Evolutionary conservation across 2,329 filamentous ascomycete genomes (phyloP).

Genomic region (Helotiales sp.): DNA sequence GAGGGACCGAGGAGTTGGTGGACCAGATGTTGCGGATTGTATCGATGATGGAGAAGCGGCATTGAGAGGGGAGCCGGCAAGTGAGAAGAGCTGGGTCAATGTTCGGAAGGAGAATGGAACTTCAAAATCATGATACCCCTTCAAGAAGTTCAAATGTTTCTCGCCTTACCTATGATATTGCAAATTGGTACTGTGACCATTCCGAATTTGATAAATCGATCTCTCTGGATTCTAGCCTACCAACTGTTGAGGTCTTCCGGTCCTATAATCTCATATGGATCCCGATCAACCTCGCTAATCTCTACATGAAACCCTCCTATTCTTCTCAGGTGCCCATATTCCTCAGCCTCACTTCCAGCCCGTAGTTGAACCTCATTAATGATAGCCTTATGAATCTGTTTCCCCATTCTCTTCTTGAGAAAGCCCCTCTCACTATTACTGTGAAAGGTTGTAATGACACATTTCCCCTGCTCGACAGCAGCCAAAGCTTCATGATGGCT

Average conservation of each 20-base stretch:
- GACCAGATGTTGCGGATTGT: conserved; percentile 33
- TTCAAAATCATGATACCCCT: conserved; percentile 17
- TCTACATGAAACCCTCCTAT: conserved; percentile 49
- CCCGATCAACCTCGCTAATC: conserved; percentile 77
- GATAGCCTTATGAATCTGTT: background rate
- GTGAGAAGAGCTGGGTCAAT: conserved; percentile 58
- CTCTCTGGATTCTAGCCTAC: background rate
- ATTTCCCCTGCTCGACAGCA: conserved; percentile 79
- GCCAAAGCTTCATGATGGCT: conserved; percentile 89
- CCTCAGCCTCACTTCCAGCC: conserved; percentile 35
- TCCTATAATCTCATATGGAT: conserved; percentile 76
- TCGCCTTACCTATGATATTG: too few species aligned
- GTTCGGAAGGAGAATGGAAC: conserved; percentile 57
- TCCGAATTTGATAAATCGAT: background rate
- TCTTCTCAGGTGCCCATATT: conserved; percentile 19
- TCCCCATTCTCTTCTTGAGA: conserved; percentile 67
- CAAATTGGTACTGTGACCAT: too few species aligned
- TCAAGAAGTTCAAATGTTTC: background rate
- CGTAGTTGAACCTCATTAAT: conserved; percentile 45
- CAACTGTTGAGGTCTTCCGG: background rate
- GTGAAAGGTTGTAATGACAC: conserved; percentile 85
- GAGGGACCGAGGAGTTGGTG: conserved; percentile 35
- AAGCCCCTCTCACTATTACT: conserved; percentile 91
- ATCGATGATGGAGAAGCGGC: conserved; percentile 37
- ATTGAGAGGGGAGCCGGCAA: conserved; percentile 29